Evolutionary conservation across 106 monocot genomes (phyloP).

Genomic region (Amphibolis antarctica): DNA sequence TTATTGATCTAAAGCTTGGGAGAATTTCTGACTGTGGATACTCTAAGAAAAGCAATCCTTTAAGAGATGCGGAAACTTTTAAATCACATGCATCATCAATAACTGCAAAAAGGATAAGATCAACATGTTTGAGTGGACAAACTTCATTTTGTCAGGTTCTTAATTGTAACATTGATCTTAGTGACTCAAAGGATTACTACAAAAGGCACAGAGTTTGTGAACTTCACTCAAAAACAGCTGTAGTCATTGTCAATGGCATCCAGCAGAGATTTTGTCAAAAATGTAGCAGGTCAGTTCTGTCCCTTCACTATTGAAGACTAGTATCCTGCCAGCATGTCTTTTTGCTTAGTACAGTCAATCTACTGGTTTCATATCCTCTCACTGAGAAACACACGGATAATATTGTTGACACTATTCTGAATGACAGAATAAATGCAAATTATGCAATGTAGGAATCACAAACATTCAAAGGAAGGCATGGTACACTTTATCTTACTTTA

Average conservation of each 20-base stretch:
- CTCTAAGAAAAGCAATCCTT: background rate
- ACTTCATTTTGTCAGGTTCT: slow-evolving; percentile 7
- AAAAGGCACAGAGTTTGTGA: slow-evolving; percentile 30
- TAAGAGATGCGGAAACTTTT: background rate
- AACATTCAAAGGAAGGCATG: too few species aligned
- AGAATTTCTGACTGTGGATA: slow-evolving; percentile 5
- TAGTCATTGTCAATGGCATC: slow-evolving; percentile 12
- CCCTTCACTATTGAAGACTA: background rate
- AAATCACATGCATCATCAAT: background rate
- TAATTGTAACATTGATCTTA: slow-evolving; percentile 14
- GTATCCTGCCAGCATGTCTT: too few species aligned
- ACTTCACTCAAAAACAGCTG: slow-evolving; percentile 34
- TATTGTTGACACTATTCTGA: too few species aligned
- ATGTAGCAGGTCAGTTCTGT: slow-evolving; percentile 31
- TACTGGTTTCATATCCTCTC: too few species aligned
- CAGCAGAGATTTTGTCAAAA: slow-evolving; percentile 39
- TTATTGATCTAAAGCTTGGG: slow-evolving; percentile 12
- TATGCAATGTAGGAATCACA: too few species aligned
- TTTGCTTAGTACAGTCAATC: too few species aligned
- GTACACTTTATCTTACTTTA: too few species aligned
- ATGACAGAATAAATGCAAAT: too few species aligned
- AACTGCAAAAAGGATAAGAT: background rate
- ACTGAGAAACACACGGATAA: too few species aligned
- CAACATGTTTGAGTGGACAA: slow-evolving; percentile 5
- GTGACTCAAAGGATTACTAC: slow-evolving; percentile 9